phyloP scores from a whole-genome alignment of 192 early-diverging fungal species.

The Martensiomyces pterosporus region DNA sequence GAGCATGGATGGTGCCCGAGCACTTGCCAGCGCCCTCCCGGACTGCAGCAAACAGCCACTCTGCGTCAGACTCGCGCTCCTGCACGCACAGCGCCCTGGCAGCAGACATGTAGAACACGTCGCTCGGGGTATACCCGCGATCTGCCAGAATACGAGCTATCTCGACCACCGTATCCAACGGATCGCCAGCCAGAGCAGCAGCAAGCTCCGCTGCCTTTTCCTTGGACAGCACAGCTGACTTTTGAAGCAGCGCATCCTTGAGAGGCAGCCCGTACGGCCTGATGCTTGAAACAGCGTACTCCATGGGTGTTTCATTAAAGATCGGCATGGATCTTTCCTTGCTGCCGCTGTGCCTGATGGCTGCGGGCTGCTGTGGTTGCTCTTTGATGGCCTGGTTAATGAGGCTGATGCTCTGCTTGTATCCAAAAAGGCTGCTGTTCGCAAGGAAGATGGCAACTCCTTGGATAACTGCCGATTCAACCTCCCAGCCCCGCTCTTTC shows the following conservation, averaged over 20 bases:
- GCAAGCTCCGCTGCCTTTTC: background rate
- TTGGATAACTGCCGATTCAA: background rate
- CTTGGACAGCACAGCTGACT: background rate
- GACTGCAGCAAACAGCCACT: background rate
- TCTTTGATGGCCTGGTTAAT: background rate
- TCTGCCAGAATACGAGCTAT: background rate
- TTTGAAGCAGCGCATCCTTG: background rate
- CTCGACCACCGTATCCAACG: background rate
- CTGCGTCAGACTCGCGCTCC: background rate
- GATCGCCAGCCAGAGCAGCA: background rate
- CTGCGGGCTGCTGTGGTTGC: background rate
- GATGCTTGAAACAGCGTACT: background rate
- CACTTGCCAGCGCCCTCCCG: background rate
- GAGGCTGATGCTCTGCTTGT: background rate
- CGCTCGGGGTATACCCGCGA: background rate
- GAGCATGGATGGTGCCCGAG: background rate
- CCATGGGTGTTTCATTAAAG: background rate
- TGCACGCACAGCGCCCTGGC: background rate
- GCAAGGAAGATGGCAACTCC: background rate
- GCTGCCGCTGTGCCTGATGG: too few species aligned
- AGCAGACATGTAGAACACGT: background rate
- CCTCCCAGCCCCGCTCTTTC: background rate
- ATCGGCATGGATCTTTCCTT: too few species aligned
- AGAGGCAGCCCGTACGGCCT: background rate
- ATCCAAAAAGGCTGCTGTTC: background rate